Base-by-base conservation (phyloP, 495 filamentous ascomycete genomes). In the Penicillium argentinense region DNA sequence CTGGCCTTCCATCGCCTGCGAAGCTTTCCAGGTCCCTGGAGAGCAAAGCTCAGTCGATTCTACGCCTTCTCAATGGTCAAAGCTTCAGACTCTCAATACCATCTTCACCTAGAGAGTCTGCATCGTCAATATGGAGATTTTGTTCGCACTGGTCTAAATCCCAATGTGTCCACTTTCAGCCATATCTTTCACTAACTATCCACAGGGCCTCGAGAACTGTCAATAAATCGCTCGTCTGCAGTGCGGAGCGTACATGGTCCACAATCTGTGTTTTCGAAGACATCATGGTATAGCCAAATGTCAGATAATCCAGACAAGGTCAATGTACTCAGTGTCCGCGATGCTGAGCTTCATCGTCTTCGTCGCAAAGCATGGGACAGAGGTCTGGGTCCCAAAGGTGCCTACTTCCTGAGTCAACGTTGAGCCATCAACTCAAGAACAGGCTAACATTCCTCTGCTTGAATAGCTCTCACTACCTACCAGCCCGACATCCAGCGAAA, bases 21-120 rank as follows among this genome's bases (percentile, higher is more conserved):
- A 11, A 43, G 47, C 7, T 78, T 78, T 45, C 71, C 71, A 2
- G 78, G 77, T 0, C 73, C 76, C 1, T 46, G 56, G 16, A n/a
- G 49, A 2, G 70, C 74, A 14, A 47, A 57, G 46, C 47, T 81
- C 44, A 64, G 63, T 5, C 74, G 73, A 21, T 61, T 78, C 5
- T 48, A 47, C 12, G 40, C 41, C 8, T 22, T n/a, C 72, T 62
- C 55, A 61, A 70, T 54, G 39, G 69, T 27, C 39, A 54, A 39
- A 32, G 64, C 48, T 12, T 38, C 47, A 29, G 59, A 64, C 1
- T 51, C 66, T 9, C 59, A 61, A 25, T 71, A 75, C 17, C 62
- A 66, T 45, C 30, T 61, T 1, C 60, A 71, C 25, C 47, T 72
- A 7, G 57, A 50, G 11, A 39, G 39, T 14, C 36, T 69, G 12